Evolutionary conservation across 116 monocot species (phyloP), one percentile per base, ranked within the genome.

Genomic region (Cymodocea nodosa): DNA sequence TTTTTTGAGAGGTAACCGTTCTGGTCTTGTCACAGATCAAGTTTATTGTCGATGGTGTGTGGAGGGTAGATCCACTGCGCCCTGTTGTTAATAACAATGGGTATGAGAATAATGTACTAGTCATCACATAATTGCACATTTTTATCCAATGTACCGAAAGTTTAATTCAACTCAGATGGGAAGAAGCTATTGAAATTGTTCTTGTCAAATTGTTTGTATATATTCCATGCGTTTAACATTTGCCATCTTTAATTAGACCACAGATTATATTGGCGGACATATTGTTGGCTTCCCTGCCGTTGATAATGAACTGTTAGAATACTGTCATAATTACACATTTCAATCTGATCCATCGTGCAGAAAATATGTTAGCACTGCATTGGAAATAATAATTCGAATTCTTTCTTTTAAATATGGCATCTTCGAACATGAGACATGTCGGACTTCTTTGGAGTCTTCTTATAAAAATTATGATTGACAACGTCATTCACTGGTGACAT

Each of bases 1-100:
- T 30, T 30, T 30, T 30, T 30, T 30, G 30, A 30, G 30, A 30
- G 30, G 2, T 30, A 3, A 1, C 30, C 30, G 30, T 30, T 39
- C 58, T 35, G 55, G 20, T 66, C 52, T 15, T 52, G 66, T 2
- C 63, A 30, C 94, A 95, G 90, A 87, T 95, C 60, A 95, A 95
- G 68, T 95, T 95, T 70, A 80, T 91, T 57, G 90, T 91, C 19
- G 95, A 95, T 81, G 95, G 95, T 60, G 73, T 74, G 18, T 95
- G 95, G 95, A 79, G 53, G 66, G 56, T 85, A 13, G 95, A 95
- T 50, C 87, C 88, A 5, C 64, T 87, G 39, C 87, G 80, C 18
- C 91, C 91, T 22, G 62, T 78, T 57, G 79, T 83, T 8, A 17
- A 62, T 44, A 79, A 80, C 20, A 65, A 74, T 54, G 87, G 91